Evolutionary conservation across 2,329 filamentous ascomycete genomes (phyloP).

Genomic region (Zasmidium cellare): DNA sequence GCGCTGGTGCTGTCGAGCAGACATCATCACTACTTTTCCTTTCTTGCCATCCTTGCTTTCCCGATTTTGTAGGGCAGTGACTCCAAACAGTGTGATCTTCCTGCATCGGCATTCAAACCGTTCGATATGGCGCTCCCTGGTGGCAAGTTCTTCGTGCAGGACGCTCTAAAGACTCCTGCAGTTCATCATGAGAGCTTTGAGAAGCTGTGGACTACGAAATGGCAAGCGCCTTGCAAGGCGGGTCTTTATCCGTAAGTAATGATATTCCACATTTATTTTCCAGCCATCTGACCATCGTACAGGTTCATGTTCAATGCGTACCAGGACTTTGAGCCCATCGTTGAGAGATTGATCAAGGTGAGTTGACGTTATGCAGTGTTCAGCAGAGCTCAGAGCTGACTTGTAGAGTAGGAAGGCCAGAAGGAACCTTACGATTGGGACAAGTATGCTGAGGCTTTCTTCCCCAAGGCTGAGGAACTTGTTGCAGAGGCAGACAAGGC

Average conservation of each 20-base stretch:
- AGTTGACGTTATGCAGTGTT: background rate
- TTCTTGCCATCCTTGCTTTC: too few species aligned
- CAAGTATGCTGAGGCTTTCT: constrained; percentile 62
- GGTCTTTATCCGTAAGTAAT: constrained; percentile 47
- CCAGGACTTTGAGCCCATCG: constrained; percentile 70
- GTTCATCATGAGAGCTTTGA: constrained; percentile 49
- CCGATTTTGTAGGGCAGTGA: background rate
- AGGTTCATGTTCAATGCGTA: constrained; percentile 69
- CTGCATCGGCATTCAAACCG: background rate
- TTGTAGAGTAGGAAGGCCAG: constrained; percentile 46
- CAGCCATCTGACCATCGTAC: background rate
- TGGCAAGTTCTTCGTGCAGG: constrained; percentile 47
- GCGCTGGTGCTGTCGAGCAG: too few species aligned
- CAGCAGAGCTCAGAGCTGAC: constrained; percentile 21
- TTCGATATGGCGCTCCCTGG: constrained; percentile 25
- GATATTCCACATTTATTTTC: too few species aligned
- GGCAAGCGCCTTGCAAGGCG: constrained; percentile 62
- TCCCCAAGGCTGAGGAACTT: constrained; percentile 62
- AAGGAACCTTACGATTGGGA: constrained; percentile 65
- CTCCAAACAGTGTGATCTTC: background rate
- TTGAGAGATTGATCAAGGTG: constrained; percentile 61
- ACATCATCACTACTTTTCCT: too few species aligned
- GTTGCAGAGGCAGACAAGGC: constrained; percentile 53
- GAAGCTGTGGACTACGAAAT: constrained; percentile 71
- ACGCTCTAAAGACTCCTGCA: constrained; percentile 43